phyloP scores from a whole-genome alignment of 192 early-diverging fungal genomes.

The Rhizophagus sp. region DNA sequence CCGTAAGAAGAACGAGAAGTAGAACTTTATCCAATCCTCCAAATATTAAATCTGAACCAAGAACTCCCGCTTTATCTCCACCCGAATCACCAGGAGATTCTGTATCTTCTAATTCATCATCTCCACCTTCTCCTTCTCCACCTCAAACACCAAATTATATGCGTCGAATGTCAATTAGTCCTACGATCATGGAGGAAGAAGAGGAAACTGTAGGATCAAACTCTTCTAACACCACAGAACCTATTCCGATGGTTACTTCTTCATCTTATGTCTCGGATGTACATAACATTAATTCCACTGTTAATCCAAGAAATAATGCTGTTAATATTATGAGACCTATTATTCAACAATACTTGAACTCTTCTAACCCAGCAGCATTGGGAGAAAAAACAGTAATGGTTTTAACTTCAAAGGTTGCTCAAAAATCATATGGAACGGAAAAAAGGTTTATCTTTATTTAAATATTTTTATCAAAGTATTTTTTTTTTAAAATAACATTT shows the following conservation, averaged over 20 bases:
- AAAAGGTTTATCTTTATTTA: constrained; percentile 71
- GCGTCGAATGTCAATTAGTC: neutral
- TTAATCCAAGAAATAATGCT: neutral
- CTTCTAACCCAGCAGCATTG: constrained; percentile 42
- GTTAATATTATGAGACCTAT: constrained; percentile 15
- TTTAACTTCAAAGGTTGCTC: constrained; percentile 83
- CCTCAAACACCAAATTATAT: constrained; percentile 6
- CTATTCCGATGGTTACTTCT: neutral
- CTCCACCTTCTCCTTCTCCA: constrained; percentile 18
- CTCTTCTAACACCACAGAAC: neutral
- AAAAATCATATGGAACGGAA: constrained; percentile 93
- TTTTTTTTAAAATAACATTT: too few relatives aligned
- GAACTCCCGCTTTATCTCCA: constrained; percentile 25
- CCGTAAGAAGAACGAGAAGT: neutral
- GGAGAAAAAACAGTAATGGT: constrained; percentile 74
- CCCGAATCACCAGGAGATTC: neutral
- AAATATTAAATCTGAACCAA: constrained; percentile 5
- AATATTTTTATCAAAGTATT: too few relatives aligned
- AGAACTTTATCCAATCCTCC: constrained; percentile 8
- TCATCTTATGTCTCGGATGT: neutral
- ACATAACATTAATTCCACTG: neutral
- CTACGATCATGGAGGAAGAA: constrained; percentile 24
- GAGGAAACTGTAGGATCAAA: constrained; percentile 14
- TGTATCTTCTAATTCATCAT: neutral
- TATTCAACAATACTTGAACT: constrained; percentile 47